Evolutionary conservation across 1,139 yeast species (phyloP), one percentile per base, ranked within the genome.

Genomic region (Fermentozyma sake): DNA sequence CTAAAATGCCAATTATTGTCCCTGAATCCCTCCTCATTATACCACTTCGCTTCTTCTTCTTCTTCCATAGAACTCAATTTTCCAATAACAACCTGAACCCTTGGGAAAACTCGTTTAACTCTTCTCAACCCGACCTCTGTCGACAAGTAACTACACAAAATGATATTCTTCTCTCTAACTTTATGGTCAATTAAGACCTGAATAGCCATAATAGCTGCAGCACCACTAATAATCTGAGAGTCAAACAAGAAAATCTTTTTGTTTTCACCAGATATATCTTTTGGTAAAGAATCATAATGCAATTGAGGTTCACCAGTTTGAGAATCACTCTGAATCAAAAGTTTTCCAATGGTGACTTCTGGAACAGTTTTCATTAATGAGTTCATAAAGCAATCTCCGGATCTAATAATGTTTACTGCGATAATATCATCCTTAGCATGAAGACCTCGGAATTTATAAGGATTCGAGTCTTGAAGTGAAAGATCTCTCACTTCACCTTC

Each of bases 151-250:
- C 79, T 62, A 17, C 89, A 76, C 29, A 87, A 65, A 3, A 80
- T 68, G 22, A 91, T 83, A 39, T 83, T 72, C 22, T 68, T 59
- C 29, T 73, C 69, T 5, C 52, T 44, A n/a, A 84, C 79, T 11
- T 79, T 81, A 50, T 89, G 95, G 50, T 91, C 97, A 11, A 83
- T 44, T 32, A 91, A 61, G 4, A 91, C 89, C 43, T 87, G 93
- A 24, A 86, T 75, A 0, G 96, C 95, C 97, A 91, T 91, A 27
- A 86, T 83, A 3, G 89, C 79, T 0, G 95, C 95, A 0, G 96
- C 95, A 2, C 97, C 98, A 24, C 95, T 80, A 14, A 86, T 80
- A 27, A 86, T 68, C 51, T 89, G 96, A 0, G 95, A 83, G 49
- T 91, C 97, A 46, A 85, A 73, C 26, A 91, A 57, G 20, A 91